phyloP scores from a whole-genome alignment of 768 basidiomycete genomes.

The Russula ochroleuca region DNA sequence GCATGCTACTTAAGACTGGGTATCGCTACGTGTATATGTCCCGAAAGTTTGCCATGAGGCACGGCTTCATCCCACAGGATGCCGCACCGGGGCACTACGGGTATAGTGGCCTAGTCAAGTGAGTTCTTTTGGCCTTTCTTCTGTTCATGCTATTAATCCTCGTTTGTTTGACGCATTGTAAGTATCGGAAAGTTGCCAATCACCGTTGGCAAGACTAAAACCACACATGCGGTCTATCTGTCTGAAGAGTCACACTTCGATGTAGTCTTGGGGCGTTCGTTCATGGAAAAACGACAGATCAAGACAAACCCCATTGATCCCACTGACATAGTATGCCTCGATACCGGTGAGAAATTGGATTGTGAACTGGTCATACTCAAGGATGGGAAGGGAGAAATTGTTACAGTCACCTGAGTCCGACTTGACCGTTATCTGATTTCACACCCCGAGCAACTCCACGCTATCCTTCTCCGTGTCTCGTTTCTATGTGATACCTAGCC shows the following conservation, averaged over 20 bases:
- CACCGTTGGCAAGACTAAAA: slow-evolving; percentile 47
- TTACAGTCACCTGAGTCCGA: slow-evolving; percentile 66
- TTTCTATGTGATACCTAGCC: slow-evolving; percentile 7
- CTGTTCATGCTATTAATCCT: background rate
- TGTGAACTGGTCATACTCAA: slow-evolving; percentile 90
- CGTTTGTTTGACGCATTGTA: background rate
- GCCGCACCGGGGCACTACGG: slow-evolving; percentile 89
- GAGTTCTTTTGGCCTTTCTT: slow-evolving; percentile 15
- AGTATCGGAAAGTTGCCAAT: slow-evolving; percentile 83
- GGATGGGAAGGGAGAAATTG: slow-evolving; percentile 86
- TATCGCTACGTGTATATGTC: slow-evolving; percentile 95
- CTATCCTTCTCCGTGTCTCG: background rate
- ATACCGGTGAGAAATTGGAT: slow-evolving; percentile 86
- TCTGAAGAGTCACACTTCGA: slow-evolving; percentile 96
- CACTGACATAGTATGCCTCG: slow-evolving; percentile 87
- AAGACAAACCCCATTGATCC: slow-evolving; percentile 78
- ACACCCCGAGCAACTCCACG: background rate
- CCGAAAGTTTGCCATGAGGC: slow-evolving; percentile 81
- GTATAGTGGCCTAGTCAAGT: slow-evolving; percentile 83
- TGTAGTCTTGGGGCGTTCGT: slow-evolving; percentile 85
- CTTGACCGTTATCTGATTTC: background rate
- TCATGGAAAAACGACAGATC: slow-evolving; percentile 74
- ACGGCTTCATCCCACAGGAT: slow-evolving; percentile 84
- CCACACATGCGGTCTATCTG: slow-evolving; percentile 63
- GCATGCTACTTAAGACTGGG: slow-evolving; percentile 90